A percentile compares a stretch with the other conserved stretches of the same genome.
phyloP scores from a whole-genome alignment of 2,329 filamentous ascomycete species.

The Drechslerella coelobrocha region DNA sequence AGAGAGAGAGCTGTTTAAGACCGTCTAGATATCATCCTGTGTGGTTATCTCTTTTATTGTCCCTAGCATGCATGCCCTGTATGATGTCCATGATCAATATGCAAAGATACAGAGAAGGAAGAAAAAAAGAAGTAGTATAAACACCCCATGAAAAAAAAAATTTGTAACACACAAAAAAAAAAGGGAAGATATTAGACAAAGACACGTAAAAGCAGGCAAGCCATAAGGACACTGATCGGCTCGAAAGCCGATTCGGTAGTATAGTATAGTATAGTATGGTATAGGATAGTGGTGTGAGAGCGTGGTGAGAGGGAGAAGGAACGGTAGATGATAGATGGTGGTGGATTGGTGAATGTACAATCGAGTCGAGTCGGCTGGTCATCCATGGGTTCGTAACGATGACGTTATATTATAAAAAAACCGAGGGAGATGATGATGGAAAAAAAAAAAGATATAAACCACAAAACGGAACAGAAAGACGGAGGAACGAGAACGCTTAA shows the following conservation, averaged over 20 bases:
- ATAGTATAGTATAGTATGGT: too few species aligned
- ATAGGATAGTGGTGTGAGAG: too few species aligned
- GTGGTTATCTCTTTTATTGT: slow-evolving; percentile 6
- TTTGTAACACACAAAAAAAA: slow-evolving; percentile 18
- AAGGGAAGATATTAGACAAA: background rate
- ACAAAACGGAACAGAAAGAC: slow-evolving; percentile 7
- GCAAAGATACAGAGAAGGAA: too few species aligned
- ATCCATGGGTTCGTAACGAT: slow-evolving; percentile 20
- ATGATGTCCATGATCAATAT: slow-evolving; percentile 6
- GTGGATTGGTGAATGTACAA: background rate
- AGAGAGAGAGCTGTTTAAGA: too few species aligned
- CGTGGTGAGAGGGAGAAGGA: too few species aligned
- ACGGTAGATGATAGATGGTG: slow-evolving; percentile 1
- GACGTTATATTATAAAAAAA: slow-evolving; percentile 45
- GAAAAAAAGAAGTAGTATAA: slow-evolving; percentile 31
- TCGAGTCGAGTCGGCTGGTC: background rate
- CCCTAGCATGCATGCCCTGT: slow-evolving; percentile 8
- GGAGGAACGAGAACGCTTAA: slow-evolving; percentile 47
- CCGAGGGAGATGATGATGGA: slow-evolving; percentile 1
- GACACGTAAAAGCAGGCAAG: slow-evolving; percentile 11
- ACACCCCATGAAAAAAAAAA: slow-evolving; percentile 29
- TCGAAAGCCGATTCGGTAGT: slow-evolving; percentile 2
- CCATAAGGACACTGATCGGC: background rate
- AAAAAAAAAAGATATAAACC: slow-evolving; percentile 35
- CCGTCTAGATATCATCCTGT: too few species aligned